Conservation (phyloP, 495 filamentous ascomycete species). For the Aspergillus steynii region DNA sequence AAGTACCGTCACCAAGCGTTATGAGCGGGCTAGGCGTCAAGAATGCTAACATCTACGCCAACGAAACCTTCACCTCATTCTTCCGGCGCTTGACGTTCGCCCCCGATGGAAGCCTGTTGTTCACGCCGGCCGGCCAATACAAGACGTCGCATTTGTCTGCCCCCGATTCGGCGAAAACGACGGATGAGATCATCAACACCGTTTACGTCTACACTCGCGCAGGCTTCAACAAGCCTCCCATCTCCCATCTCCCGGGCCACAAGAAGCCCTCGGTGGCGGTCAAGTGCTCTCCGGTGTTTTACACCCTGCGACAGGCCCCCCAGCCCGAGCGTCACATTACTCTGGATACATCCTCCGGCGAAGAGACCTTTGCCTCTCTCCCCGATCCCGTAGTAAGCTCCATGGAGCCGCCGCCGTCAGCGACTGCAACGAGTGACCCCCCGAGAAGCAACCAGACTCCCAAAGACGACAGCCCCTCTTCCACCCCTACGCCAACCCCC, state of each 20-base stretch:
- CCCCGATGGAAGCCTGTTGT: conserved; percentile 90
- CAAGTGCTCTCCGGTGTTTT: conserved; percentile 88
- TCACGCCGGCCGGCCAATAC: conserved; percentile 96
- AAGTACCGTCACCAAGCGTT: conserved; percentile 73
- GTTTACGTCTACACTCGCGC: conserved; percentile 98
- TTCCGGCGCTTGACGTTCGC: conserved; percentile 93
- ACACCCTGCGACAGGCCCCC: conserved; percentile 69
- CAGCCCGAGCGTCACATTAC: conserved; percentile 84
- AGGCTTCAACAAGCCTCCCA: conserved; percentile 94
- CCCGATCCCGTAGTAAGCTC: conserved; percentile 74
- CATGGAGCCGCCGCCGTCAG: conserved; percentile 81
- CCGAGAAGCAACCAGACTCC: conserved; percentile 47
- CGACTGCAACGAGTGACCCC: conserved; percentile 40
- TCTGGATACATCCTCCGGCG: conserved; percentile 85
- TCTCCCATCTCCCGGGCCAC: conserved; percentile 95
- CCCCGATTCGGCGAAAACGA: conserved; percentile 66
- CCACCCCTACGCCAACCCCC: conserved; percentile 58
- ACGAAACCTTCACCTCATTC: conserved; percentile 96
- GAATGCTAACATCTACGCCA: conserved; percentile 92
- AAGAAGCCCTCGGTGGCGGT: conserved; percentile 98
- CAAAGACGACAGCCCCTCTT: conserved; percentile 53
- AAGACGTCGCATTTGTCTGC: conserved; percentile 73
- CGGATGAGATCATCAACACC: conserved; percentile 90
- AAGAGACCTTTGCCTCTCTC: conserved; percentile 78
- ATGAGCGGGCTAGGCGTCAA: conserved; percentile 63